These are phyloP conservation scores for Ogataea ramenticola DNA, from an alignment of 805 yeast species.

Conservation along the genomic window DNA sequence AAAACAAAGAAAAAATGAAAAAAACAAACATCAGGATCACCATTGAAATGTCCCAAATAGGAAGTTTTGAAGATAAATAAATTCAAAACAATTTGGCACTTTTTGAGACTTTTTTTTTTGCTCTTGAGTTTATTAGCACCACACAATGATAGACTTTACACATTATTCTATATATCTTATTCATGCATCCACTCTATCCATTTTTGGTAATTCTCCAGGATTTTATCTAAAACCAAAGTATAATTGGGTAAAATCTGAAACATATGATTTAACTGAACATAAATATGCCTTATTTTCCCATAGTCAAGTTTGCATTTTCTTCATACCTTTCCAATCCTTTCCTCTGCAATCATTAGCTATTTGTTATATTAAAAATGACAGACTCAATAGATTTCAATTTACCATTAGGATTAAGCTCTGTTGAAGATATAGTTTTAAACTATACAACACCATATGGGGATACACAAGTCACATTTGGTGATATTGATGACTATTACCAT, in stretches of 20 bases:
- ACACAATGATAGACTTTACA: too few relatives aligned
- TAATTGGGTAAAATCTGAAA: neutral
- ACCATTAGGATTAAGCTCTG: conserved; percentile 12
- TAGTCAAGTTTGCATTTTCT: too few relatives aligned
- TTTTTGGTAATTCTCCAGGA: too few relatives aligned
- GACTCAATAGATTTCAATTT: conserved; percentile 3
- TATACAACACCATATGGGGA: conserved; percentile 38
- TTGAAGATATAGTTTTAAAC: conserved; percentile 21
- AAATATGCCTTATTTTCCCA: neutral
- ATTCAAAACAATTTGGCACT: too few relatives aligned
- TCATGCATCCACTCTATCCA: too few relatives aligned
- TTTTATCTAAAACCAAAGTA: too few relatives aligned
- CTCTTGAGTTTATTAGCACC: too few relatives aligned
- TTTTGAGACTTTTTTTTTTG: neutral
- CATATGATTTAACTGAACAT: neutral
- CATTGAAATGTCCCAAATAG: conserved; percentile 23
- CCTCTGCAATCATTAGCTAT: too few relatives aligned
- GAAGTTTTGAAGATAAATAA: conserved; percentile 15
- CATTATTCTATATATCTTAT: too few relatives aligned
- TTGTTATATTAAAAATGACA: too few relatives aligned
- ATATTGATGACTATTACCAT: conserved; percentile 32
- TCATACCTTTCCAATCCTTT: too few relatives aligned
- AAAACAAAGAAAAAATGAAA: neutral
- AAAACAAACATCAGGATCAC: neutral
- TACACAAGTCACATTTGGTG: conserved; percentile 29